phyloP scores from a whole-genome alignment of 2,329 filamentous ascomycete genomes.

The Esteya vermicola region DNA sequence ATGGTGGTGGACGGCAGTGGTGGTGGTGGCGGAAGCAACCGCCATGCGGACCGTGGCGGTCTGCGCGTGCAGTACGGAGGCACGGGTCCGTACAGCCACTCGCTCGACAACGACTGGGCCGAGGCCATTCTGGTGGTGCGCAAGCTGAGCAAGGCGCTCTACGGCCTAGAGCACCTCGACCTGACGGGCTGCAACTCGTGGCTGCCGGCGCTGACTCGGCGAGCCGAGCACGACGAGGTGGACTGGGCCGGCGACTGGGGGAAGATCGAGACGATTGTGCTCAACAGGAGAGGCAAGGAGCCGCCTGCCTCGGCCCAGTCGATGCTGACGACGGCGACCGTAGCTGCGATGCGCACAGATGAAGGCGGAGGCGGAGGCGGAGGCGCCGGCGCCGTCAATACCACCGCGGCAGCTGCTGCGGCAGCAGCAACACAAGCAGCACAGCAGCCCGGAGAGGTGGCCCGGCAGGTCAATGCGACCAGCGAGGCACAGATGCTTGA shows the following conservation, averaged over 20 bases:
- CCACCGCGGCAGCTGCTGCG: background rate
- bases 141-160: constrained; percentile 37
- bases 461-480: constrained; percentile 4
- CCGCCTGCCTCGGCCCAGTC: too few relatives aligned
- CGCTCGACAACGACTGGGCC: constrained; percentile 42
- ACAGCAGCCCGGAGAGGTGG: constrained; percentile 2
- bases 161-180: constrained; percentile 46
- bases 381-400: background rate
- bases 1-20: constrained; percentile 27
- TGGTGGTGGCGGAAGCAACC: too few relatives aligned
- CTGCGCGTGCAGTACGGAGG: constrained; percentile 35
- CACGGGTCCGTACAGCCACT: constrained; percentile 43
- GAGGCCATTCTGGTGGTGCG: constrained; percentile 43
- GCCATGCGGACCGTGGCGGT: too few relatives aligned
- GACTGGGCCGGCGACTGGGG: constrained; percentile 30
- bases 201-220: constrained; percentile 31
- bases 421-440: background rate
- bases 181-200: constrained; percentile 44
- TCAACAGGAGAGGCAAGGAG: too few relatives aligned
- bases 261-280: constrained; percentile 10
- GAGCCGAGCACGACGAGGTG: constrained; percentile 29
- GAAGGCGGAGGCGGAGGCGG: background rate
- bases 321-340: too few relatives aligned
- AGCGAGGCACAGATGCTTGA: constrained; percentile 8
- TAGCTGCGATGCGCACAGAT: too few relatives aligned